Conservation (phyloP, 2,329 filamentous ascomycete genomes). For the Scedosporium minutisporum region DNA sequence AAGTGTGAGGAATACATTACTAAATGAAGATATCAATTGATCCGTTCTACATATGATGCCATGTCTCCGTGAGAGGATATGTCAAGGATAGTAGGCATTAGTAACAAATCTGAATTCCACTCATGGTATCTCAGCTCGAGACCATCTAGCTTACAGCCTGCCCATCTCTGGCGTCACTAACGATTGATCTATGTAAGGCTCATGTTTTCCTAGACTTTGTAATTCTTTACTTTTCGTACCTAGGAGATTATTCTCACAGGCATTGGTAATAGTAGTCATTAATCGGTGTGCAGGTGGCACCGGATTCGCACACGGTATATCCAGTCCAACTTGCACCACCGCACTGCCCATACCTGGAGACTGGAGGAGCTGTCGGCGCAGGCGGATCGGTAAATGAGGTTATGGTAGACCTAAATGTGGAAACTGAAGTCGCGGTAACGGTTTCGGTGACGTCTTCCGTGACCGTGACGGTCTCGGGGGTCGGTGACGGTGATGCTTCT, state of each 20-base stretch:
- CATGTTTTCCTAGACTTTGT: no score
- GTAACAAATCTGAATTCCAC: no score
- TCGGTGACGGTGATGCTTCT: not conserved
- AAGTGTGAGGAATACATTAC: no score
- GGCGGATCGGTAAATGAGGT: not conserved
- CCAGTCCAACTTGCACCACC: not conserved
- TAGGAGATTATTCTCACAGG: not conserved
- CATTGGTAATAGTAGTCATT: slow-evolving; percentile 7
- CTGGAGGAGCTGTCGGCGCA: not conserved
- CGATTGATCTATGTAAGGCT: no score
- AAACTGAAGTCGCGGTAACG: not conserved
- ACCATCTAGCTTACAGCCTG: no score
- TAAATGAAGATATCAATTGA: no score
- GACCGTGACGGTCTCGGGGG: not conserved
- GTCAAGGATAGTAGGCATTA: no score
- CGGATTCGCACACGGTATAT: not conserved
- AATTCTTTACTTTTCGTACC: no score
- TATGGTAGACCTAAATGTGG: not conserved
- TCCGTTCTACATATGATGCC: no score
- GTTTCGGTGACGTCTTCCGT: not conserved
- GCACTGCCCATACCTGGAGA: slow-evolving; percentile 5
- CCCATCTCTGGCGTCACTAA: no score
- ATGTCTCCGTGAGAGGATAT: no score
- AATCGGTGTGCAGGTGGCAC: not conserved
- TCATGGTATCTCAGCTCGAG: no score